A percentile compares a stretch with the other conserved stretches of the same genome.
Evolutionary conservation across 2,329 filamentous ascomycete genomes (phyloP).

Genomic region (Paraphoma chrysanthemicola): DNA sequence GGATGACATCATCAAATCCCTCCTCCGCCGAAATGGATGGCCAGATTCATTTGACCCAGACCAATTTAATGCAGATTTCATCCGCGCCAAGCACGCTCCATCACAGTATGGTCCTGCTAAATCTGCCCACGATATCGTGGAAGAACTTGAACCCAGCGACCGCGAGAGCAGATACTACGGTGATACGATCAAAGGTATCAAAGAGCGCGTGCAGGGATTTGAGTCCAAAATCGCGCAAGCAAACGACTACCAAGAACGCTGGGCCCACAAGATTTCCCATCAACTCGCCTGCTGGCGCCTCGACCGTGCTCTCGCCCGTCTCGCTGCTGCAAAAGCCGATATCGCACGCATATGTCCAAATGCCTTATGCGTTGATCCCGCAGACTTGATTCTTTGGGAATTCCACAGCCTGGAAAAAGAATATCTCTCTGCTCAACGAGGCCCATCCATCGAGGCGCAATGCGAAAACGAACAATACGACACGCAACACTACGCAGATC

Average conservation of each 20-base stretch:
- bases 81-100: conserved; percentile 12
- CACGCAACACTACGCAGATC: background rate
- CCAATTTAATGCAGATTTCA: conserved; percentile 19
- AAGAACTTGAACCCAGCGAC: conserved; percentile 1
- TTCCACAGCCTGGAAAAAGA: conserved; percentile 8
- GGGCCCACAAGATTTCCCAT: background rate
- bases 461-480: background rate
- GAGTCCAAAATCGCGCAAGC: background rate
- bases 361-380: conserved; percentile 2
- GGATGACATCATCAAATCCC: background rate
- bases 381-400: conserved; percentile 17
- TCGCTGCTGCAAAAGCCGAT: conserved; percentile 6
- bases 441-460: background rate
- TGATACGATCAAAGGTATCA: background rate
- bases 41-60: conserved; percentile 6
- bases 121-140: conserved; percentile 1
- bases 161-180: background rate
- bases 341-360: conserved; percentile 7
- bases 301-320: conserved; percentile 3
- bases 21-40: conserved; percentile 18
- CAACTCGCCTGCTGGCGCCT: conserved; percentile 3
- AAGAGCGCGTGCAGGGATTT: background rate
- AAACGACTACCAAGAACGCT: background rate
- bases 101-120: conserved; percentile 7
- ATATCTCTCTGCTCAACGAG: conserved; percentile 4